phyloP scores from a whole-genome alignment of 2,329 filamentous ascomycete species.

The Metarhizium humberi region DNA sequence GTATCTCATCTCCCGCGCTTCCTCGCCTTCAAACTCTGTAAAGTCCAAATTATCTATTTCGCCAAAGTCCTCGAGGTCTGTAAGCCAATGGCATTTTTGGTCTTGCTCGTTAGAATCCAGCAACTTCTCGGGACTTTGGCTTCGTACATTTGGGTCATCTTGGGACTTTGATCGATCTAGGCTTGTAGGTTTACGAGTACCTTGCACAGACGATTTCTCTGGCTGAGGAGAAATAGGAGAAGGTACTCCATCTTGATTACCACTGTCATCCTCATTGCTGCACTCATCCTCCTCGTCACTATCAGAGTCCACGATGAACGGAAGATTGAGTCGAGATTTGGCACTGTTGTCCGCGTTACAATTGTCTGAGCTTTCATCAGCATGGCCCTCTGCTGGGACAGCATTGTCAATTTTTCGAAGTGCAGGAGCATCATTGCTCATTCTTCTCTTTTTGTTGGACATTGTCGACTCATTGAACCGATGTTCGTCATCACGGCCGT shows the following conservation, averaged over 20 bases:
- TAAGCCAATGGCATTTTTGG: conserved; percentile 23
- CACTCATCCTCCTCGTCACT: conserved; percentile 28
- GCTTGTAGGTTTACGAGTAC: neutral
- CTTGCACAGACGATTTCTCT: neutral
- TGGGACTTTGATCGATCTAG: neutral
- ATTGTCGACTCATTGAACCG: conserved; percentile 25
- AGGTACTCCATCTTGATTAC: neutral
- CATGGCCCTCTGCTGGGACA: neutral
- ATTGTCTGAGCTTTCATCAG: neutral
- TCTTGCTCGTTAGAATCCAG: conserved; percentile 14
- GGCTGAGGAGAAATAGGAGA: neutral
- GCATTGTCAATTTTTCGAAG: neutral
- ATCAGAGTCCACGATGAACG: conserved; percentile 65
- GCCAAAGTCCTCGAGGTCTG: conserved; percentile 23
- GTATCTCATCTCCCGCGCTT: conserved; percentile 56
- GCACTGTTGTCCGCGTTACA: neutral
- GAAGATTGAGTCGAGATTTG: conserved; percentile 24
- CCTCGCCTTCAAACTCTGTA: conserved; percentile 48
- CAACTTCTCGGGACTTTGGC: conserved; percentile 11
- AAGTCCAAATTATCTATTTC: conserved; percentile 49
- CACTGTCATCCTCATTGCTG: neutral
- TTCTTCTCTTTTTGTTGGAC: conserved; percentile 20
- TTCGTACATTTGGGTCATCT: conserved; percentile 14
- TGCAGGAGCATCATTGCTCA: conserved; percentile 13
- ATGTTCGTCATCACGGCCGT: conserved; percentile 16